A percentile compares a stretch with the other conserved stretches of the same genome.
Evolutionary conservation across 805 yeast genomes (phyloP).

Genomic region (Ogataea nitratoaversa): DNA sequence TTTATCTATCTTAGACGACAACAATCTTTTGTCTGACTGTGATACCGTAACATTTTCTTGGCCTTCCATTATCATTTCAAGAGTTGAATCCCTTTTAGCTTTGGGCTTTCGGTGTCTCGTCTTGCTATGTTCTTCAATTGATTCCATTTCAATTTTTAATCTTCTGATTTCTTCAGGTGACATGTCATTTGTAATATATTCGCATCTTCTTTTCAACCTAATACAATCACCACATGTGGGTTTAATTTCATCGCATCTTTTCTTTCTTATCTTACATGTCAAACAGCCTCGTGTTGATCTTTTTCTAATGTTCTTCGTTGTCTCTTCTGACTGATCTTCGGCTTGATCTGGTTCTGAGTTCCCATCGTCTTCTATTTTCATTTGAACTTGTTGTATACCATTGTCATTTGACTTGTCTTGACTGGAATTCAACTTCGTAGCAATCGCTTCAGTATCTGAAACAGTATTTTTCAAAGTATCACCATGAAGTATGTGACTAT

Average conservation of each 20-base stretch:
- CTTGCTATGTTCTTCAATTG: conserved; percentile 38
- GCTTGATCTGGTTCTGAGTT: neutral
- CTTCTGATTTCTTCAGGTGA: conserved; percentile 32
- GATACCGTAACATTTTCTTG: neutral
- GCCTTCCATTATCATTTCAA: neutral
- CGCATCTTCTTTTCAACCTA: conserved; percentile 43
- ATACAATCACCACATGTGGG: conserved; percentile 50
- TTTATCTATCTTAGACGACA: neutral
- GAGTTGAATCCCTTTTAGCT: conserved; percentile 6
- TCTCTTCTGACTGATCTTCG: neutral
- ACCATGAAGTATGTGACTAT: neutral
- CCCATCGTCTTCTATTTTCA: neutral
- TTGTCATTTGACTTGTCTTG: too few species aligned
- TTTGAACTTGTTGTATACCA: too few species aligned
- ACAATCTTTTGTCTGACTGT: neutral
- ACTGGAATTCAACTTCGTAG: too few species aligned
- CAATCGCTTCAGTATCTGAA: too few species aligned
- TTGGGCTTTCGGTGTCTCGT: conserved; percentile 35
- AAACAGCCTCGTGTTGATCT: conserved; percentile 60
- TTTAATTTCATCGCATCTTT: conserved; percentile 47
- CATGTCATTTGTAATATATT: conserved; percentile 46
- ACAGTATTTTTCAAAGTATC: too few species aligned
- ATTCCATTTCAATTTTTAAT: conserved; percentile 35
- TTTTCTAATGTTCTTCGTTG: conserved; percentile 13
- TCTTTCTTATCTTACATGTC: conserved; percentile 64